Evolutionary conservation across 176 grass and related monocot genomes (phyloP).

Genomic region (Musa itinerans): DNA sequence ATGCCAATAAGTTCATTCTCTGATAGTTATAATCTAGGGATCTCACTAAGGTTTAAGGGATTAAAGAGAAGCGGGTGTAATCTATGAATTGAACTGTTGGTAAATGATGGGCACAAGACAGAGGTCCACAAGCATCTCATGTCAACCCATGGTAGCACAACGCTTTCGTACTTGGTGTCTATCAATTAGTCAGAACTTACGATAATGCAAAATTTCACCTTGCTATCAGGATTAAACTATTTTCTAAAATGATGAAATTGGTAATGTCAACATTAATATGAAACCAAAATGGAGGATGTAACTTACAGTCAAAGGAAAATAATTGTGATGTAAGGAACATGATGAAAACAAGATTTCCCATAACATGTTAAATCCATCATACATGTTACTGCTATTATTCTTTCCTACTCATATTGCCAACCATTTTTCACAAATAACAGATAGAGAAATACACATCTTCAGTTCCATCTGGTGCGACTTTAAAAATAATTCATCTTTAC

Average conservation of each 20-base stretch:
- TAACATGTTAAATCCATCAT: no score
- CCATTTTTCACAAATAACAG: no score
- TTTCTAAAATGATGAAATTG: background rate
- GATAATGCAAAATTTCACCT: background rate
- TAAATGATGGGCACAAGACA: no score
- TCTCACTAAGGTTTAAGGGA: background rate
- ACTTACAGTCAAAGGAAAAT: no score
- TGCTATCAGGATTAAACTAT: background rate
- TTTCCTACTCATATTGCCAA: no score
- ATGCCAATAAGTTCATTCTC: background rate
- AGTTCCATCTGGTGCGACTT: background rate
- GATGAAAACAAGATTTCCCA: no score
- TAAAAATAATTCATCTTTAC: background rate
- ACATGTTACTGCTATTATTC: no score
- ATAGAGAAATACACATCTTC: background rate
- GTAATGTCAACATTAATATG: background rate
- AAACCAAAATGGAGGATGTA: background rate
- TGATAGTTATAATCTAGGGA: background rate
- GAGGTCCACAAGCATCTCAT: no score
- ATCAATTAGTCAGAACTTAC: background rate
- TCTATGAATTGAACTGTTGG: background rate
- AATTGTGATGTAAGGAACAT: no score
- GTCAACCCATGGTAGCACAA: no score
- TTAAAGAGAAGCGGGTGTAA: background rate
- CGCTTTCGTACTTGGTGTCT: no score